Base-by-base conservation (phyloP, 257 asterid species). In the Nicotiana undulata region DNA sequence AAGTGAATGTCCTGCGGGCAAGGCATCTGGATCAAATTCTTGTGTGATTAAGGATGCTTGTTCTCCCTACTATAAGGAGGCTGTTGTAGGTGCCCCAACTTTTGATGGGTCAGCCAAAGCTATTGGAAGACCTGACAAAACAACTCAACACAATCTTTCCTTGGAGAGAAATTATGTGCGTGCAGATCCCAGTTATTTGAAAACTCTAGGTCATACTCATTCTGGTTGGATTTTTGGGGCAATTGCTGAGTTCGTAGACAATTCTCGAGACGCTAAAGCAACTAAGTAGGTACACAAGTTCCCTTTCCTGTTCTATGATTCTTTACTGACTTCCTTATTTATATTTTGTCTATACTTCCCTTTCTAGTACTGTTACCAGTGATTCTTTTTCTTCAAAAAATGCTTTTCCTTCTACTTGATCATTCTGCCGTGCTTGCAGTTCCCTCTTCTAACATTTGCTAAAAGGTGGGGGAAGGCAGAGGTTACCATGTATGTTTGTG, bases 211-310 rank as follows among this genome's bases (percentile, higher is more conserved):
- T 82, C 98, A 93, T 68, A 87, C 94, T 16, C 98, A 93, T 86
- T 93, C 98, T 59, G 83, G 95, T 83, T 93, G 98, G 97, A 89
- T 88, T 76, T 93, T 91, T 87, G 98, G 98, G 72, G 98, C 97
- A 82, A 86, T 93, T 81, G 98, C 98, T 28, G 98, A 93, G 88
- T 89, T 93, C 70, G 90, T 93, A 78, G 98, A 93, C 86, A 93
- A 91, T 84, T 86, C 98, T 63, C 88, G 93, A 86, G 98, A 93
- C 77, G 98, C 98, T 75, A 90, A 88, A 85, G 90, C 98, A 8
- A 90, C 93, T 52, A 87, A 85, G 98, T 93, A 86, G 74, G 94
- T 68, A 31, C 56, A 80, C 28, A 72, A 58, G 74, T 56, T 82
- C 51, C 80, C 82, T 84, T 81, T 70, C 18, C 53, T 56, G 24